phyloP scores from a whole-genome alignment of 768 basidiomycete species.

The Termitomyces bulborhizus region DNA sequence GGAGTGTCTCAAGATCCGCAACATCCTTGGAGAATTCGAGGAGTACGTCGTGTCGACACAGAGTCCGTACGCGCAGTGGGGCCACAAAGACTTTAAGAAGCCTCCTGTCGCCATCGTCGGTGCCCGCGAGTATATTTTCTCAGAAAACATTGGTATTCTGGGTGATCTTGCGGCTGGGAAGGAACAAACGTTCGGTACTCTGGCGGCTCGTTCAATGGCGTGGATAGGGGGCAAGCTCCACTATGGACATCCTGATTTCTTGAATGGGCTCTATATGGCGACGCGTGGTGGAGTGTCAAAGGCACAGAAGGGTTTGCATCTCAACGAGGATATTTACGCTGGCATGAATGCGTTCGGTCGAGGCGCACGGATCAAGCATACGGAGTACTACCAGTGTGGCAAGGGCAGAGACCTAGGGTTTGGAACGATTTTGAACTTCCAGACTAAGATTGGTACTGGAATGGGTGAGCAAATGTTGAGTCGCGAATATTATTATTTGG shows the following conservation, averaged over 20 bases:
- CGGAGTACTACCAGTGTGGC: constrained; percentile 98
- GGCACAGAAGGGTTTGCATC: constrained; percentile 97
- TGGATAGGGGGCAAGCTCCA: constrained; percentile 99
- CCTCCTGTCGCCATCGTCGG: constrained; percentile 96
- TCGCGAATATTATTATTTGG: constrained; percentile 97
- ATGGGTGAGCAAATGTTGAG: constrained; percentile 99
- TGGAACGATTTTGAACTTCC: constrained; percentile 98
- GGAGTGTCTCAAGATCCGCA: constrained; percentile 98
- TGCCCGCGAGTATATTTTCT: constrained; percentile 99
- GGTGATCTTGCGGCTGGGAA: constrained; percentile 98
- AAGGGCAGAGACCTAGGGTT: constrained; percentile 99
- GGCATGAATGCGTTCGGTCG: constrained; percentile 98
- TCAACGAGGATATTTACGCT: constrained; percentile 99
- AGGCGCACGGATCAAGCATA: constrained; percentile 97
- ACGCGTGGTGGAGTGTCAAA: constrained; percentile 98
- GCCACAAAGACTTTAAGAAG: constrained; percentile 80
- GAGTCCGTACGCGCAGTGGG: constrained; percentile 90
- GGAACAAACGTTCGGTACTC: constrained; percentile 98
- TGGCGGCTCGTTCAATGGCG: constrained; percentile 91
- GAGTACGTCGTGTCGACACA: constrained; percentile 81
- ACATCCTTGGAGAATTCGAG: constrained; percentile 96
- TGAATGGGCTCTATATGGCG: constrained; percentile 96
- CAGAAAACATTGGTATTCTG: constrained; percentile 98
- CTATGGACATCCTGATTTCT: constrained; percentile 99
- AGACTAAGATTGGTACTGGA: constrained; percentile 99